Evolutionary conservation across 192 early-diverging fungal genomes (phyloP), one percentile per base, ranked within the genome.

Genomic region (Phycomyces nitens): DNA sequence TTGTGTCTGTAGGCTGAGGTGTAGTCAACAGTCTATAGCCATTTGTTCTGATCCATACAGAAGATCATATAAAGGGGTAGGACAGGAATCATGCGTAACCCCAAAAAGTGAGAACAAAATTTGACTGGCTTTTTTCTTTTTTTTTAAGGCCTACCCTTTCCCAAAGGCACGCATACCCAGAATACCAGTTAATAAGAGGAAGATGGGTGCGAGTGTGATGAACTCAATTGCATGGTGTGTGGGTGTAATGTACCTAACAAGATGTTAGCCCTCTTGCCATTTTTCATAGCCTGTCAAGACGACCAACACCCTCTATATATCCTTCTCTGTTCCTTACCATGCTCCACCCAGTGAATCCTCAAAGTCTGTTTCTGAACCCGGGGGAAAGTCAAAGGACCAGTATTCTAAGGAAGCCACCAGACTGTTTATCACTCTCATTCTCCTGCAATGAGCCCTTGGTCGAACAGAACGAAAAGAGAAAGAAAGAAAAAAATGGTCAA

Each of bases 241-340:
- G 12, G 81, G 81, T n/a, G 79, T 76, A 16, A 83, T 62, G 44
- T 74, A 83, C 81, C 81, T 77, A 66, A 42, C 8, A 42, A n/a
- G n/a, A n/a, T n/a, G n/a, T n/a, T n/a, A n/a, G n/a, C n/a, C n/a
- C n/a, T n/a, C n/a, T n/a, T n/a, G n/a, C n/a, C n/a, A n/a, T n/a
- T n/a, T n/a, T n/a, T n/a, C n/a, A 34, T 34, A 34, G 29, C 29
- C 29, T 34, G 29, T 34, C 29, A 34, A 34, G 7, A 34, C 2
- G 29, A 34, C 7, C 29, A 2, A 34, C 29, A 5, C 29, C 7
- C 29, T 34, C 29, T 34, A 2, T 34, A 2, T 34, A 5, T 34
- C 29, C 7, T 7, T 34, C 29, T 34, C 29, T 34, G 2, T 34
- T 34, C n/a, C 14, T 62, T 62, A 62, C 60, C 60, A 62, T 39